Evolutionary conservation across 208 protist genomes (phyloP).

Genomic region (Trichomonas vaginalis): DNA sequence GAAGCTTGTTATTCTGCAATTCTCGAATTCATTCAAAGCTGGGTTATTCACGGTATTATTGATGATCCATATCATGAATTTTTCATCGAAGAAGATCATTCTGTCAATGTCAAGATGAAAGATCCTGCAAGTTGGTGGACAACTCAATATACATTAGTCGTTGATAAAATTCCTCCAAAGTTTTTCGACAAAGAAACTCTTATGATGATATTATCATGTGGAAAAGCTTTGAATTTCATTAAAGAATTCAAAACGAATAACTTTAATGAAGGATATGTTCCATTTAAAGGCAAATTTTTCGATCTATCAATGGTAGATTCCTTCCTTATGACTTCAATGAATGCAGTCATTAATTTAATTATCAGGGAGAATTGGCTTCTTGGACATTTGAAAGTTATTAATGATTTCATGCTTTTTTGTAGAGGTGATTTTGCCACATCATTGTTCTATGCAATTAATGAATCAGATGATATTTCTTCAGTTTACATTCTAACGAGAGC

Average conservation of each 20-base stretch:
- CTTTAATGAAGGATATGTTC: background rate
- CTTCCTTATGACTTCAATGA: background rate
- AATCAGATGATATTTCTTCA: background rate
- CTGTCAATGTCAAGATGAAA: background rate
- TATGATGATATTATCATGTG: background rate
- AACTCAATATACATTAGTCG: background rate
- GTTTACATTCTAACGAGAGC: background rate
- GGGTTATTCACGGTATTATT: background rate
- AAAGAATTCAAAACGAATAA: background rate
- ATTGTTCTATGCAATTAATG: background rate
- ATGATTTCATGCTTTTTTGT: background rate
- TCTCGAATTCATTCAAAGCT: background rate
- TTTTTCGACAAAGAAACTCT: background rate
- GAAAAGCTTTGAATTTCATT: background rate
- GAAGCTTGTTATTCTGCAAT: background rate
- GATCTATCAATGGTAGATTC: background rate
- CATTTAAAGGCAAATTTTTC: background rate
- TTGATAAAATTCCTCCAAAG: background rate
- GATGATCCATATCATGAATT: conserved; percentile 13
- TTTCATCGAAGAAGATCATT: background rate
- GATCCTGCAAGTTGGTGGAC: background rate
- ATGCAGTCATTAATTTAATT: background rate
- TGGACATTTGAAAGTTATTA: background rate
- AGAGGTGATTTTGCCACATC: background rate
- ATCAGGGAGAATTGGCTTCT: background rate